These are phyloP conservation scores for Alternaria sp. DNA, from an alignment of 2,329 filamentous ascomycete species.

Conservation along the genomic window DNA sequence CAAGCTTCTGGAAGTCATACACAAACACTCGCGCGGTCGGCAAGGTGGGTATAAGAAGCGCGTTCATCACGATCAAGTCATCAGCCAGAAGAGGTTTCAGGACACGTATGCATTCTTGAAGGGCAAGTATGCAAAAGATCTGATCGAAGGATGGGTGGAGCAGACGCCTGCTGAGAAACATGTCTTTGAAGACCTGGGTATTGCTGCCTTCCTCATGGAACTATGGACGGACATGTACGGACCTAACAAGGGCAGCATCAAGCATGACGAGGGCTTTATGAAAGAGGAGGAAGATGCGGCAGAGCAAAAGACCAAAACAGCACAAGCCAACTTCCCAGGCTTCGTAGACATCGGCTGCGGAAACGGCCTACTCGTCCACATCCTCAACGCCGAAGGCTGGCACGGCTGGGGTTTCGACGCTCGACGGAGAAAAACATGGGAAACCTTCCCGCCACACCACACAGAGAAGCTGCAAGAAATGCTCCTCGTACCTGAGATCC, in stretches of 20 bases:
- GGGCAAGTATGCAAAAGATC: conserved; percentile 71
- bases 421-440: conserved; percentile 83
- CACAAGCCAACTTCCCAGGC: conserved; percentile 68
- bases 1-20: conserved; percentile 69
- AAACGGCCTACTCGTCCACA: conserved; percentile 86
- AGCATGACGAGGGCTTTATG: conserved; percentile 6
- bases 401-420: conserved; percentile 91
- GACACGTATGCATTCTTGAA: conserved; percentile 84
- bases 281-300: not conserved
- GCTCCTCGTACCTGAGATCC: conserved; percentile 65
- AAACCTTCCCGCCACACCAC: conserved; percentile 65
- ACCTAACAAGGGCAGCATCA: not conserved
- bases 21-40: conserved; percentile 75
- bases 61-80: conserved; percentile 80
- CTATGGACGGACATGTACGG: conserved; percentile 86
- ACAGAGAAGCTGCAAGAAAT: conserved; percentile 62
- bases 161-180: conserved; percentile 87
- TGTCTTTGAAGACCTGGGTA: conserved; percentile 91
- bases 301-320: conserved; percentile 12
- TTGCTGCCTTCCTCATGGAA: conserved; percentile 91
- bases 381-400: conserved; percentile 83
- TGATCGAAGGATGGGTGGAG: conserved; percentile 84
- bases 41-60: conserved; percentile 76
- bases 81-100: conserved; percentile 79
- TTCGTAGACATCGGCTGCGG: conserved; percentile 97